These are phyloP conservation scores for Avicennia marina DNA, from an alignment of 257 asterid species.

Conservation along the genomic window DNA sequence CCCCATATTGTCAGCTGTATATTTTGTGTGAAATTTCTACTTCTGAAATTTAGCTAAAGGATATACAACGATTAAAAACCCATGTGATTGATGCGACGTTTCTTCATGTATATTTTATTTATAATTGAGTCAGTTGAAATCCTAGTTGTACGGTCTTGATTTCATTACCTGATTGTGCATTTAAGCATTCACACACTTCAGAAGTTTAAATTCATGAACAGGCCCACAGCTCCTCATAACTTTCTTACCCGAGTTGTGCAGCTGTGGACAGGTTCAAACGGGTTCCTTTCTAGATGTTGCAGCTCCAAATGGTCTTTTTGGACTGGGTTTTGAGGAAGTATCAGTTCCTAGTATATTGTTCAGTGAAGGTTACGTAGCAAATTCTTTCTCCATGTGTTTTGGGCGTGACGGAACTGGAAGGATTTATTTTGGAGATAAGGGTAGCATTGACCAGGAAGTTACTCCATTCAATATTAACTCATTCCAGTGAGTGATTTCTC, in stretches of 20 bases:
- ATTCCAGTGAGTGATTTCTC: conserved; percentile 61
- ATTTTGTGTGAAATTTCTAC: neutral
- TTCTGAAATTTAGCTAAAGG: neutral
- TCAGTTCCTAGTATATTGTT: conserved; percentile 81
- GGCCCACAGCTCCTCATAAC: neutral
- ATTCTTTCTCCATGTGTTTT: conserved; percentile 92
- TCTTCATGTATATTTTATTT: neutral
- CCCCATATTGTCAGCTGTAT: neutral
- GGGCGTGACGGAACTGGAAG: conserved; percentile 74
- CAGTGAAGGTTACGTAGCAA: conserved; percentile 47
- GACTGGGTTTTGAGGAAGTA: conserved; percentile 76
- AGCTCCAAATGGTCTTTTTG: conserved; percentile 85
- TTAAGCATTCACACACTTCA: neutral
- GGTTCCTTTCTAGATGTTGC: conserved; percentile 75
- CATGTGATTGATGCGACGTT: neutral
- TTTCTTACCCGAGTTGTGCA: conserved; percentile 39
- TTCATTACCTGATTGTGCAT: conserved; percentile 1
- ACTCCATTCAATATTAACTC: conserved; percentile 57
- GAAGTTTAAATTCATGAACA: neutral
- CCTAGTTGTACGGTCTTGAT: neutral
- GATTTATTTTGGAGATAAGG: conserved; percentile 81
- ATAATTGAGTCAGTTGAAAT: neutral
- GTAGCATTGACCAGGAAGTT: conserved; percentile 75
- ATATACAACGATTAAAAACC: neutral
- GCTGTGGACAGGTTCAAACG: conserved; percentile 85